phyloP scores from a whole-genome alignment of 495 filamentous ascomycete species.

The Hypoxylon trugodes region DNA sequence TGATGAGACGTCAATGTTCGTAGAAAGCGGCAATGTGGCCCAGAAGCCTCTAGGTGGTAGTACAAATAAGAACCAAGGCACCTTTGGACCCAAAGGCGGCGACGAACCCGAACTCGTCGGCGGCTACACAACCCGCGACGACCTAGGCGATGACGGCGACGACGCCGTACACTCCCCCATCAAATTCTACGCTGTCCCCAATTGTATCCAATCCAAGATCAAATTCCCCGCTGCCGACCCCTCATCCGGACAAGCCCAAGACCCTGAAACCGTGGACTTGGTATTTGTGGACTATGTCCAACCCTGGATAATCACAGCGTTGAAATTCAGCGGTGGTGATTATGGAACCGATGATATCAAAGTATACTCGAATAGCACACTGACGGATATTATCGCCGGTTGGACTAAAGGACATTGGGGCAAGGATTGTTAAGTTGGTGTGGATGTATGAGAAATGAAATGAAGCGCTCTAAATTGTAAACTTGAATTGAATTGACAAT shows the following conservation, averaged over 20 bases:
- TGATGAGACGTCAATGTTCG: background rate
- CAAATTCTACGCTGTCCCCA: slow-evolving; percentile 78
- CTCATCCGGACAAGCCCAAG: slow-evolving; percentile 30
- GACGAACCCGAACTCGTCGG: slow-evolving; percentile 61
- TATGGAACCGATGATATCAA: slow-evolving; percentile 67
- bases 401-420: slow-evolving; percentile 87
- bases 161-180: slow-evolving; percentile 85
- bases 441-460: background rate
- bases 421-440: slow-evolving; percentile 51
- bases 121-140: slow-evolving; percentile 91
- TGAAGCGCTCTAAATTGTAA: too few relatives aligned
- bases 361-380: slow-evolving; percentile 70
- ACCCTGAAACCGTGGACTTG: slow-evolving; percentile 79
- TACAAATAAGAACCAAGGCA: too few relatives aligned
- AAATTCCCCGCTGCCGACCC: slow-evolving; percentile 53
- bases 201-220: slow-evolving; percentile 76
- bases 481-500: background rate
- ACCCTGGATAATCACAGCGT: slow-evolving; percentile 75
- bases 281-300: slow-evolving; percentile 93
- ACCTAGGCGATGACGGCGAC: slow-evolving; percentile 85
- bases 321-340: slow-evolving; percentile 70
- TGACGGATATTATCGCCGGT: slow-evolving; percentile 76
- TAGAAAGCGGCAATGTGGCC: background rate
- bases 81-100: too few relatives aligned
- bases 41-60: slow-evolving; percentile 45